Percentiles rank a stretch among this genome's conserved stretches.
Evolutionary conservation across 1,139 yeast species (phyloP).

Genomic region (Pichia sp.): DNA sequence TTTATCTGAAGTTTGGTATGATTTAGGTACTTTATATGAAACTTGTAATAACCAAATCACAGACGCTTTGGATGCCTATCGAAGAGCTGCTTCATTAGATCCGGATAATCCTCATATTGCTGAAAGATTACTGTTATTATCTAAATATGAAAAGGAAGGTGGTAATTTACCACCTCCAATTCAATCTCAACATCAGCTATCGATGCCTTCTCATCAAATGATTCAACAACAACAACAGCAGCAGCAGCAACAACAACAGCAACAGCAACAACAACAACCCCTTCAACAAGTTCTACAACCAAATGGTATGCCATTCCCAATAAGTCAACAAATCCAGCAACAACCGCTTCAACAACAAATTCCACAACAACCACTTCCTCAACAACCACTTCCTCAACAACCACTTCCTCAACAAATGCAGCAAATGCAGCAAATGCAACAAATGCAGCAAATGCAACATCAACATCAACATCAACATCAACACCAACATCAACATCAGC

Average conservation of each 20-base stretch:
- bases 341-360: slow-evolving; percentile 4
- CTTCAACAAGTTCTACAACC: slow-evolving; percentile 21
- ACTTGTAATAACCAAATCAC: slow-evolving; percentile 92
- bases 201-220: slow-evolving; percentile 29
- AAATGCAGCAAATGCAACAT: neutral
- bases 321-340: slow-evolving; percentile 4
- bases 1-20: slow-evolving; percentile 97
- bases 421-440: neutral
- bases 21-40: slow-evolving; percentile 91
- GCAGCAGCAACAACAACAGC: slow-evolving; percentile 27
- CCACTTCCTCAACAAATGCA: neutral
- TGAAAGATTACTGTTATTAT: slow-evolving; percentile 81
- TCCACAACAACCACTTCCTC: neutral
- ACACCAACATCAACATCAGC: slow-evolving; percentile 3
- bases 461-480: neutral
- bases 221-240: slow-evolving; percentile 30
- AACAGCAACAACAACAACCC: slow-evolving; percentile 27
- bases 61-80: slow-evolving; percentile 94
- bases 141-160: slow-evolving; percentile 69
- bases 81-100: slow-evolving; percentile 91
- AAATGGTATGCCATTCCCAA: neutral
- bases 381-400: neutral
- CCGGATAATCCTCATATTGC: slow-evolving; percentile 93
- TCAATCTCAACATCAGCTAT: slow-evolving; percentile 39
- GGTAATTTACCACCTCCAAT: slow-evolving; percentile 63